These are phyloP conservation scores for Murraya koenigii DNA, from an alignment of 345 rosid species.

Conservation along the genomic window DNA sequence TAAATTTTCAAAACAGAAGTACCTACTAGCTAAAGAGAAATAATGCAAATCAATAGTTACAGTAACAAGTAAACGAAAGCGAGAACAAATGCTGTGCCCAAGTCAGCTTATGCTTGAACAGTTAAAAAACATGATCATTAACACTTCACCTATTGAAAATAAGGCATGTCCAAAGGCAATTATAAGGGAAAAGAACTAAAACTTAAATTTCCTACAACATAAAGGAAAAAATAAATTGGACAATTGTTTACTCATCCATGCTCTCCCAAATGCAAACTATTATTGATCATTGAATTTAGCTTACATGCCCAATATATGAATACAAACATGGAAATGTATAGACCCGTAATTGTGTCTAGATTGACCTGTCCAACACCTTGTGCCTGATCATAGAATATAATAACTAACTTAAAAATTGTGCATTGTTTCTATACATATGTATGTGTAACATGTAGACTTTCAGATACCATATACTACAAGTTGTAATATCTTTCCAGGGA, in stretches of 20 bases:
- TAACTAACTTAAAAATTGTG: not conserved
- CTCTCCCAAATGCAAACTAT: not conserved
- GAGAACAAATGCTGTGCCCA: not conserved
- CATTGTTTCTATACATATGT: not conserved
- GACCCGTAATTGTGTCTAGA: not conserved
- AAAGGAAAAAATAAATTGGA: not conserved
- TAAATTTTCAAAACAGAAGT: not conserved
- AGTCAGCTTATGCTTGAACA: not conserved
- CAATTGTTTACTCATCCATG: not conserved
- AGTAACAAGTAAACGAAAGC: not conserved
- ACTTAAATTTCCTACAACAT: not conserved
- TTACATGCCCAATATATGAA: not conserved
- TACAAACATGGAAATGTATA: not conserved
- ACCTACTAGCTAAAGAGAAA: not conserved
- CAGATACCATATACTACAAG: too few species aligned
- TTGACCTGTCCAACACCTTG: not conserved
- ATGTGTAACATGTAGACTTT: too few species aligned
- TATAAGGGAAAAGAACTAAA: not conserved
- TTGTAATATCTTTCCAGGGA: too few species aligned
- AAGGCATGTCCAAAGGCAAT: not conserved
- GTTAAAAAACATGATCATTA: not conserved
- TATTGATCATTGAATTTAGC: not conserved
- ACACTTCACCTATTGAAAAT: not conserved
- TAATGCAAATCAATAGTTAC: not conserved
- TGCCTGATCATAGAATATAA: not conserved